phyloP scores from a whole-genome alignment of 2,329 filamentous ascomycete genomes.

The Calonectria pseudoturangicola region DNA sequence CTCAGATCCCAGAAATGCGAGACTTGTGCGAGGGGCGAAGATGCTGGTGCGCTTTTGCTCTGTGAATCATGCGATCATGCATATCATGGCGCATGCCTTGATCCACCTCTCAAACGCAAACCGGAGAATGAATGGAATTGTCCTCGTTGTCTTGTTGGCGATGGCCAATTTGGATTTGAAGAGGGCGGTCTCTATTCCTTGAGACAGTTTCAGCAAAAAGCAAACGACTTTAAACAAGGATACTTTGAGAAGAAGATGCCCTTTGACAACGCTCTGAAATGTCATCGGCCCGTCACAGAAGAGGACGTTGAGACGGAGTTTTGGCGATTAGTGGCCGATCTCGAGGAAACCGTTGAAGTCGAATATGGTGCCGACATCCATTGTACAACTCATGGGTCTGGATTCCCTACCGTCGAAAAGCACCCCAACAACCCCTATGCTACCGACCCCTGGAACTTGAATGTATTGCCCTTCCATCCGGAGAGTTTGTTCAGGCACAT shows the following conservation, averaged over 20 bases:
- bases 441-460: constrained; percentile 96
- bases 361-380: constrained; percentile 99
- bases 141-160: constrained; percentile 93
- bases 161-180: constrained; percentile 97
- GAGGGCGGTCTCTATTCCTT: constrained; percentile 97
- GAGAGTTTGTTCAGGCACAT: constrained; percentile 98
- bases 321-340: constrained; percentile 94
- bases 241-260: constrained; percentile 96
- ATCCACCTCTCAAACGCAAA: constrained; percentile 85
- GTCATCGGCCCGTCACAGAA: constrained; percentile 87
- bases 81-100: constrained; percentile 91
- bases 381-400: constrained; percentile 97
- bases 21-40: constrained; percentile 87
- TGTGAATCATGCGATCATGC: constrained; percentile 95
- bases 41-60: constrained; percentile 80
- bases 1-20: constrained; percentile 80
- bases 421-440: constrained; percentile 91
- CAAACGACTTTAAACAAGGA: constrained; percentile 93
- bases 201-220: constrained; percentile 96
- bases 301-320: constrained; percentile 98
- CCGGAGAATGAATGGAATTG: constrained; percentile 97
- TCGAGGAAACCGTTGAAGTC: constrained; percentile 97
- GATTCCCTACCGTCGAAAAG: constrained; percentile 95
- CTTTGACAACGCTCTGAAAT: constrained; percentile 88
- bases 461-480: constrained; percentile 90